Base-by-base conservation (phyloP, 1,284 basidiomycete genomes). In the Grifola frondosa region DNA sequence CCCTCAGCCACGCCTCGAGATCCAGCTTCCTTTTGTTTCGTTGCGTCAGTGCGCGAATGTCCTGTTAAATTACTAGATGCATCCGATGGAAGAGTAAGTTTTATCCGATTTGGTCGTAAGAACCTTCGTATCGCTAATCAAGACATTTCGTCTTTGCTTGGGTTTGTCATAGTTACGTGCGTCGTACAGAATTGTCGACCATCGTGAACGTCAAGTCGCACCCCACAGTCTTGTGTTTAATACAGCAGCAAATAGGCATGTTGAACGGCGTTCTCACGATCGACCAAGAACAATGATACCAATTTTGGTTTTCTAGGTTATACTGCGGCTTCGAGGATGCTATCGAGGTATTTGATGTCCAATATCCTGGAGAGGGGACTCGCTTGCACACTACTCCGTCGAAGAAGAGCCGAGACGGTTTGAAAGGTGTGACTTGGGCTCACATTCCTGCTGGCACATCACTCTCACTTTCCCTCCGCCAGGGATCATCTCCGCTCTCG, bases 261-360 rank as follows among this genome's bases (percentile, higher is more conserved):
- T 57, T 22, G 21, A 35, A 33, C 6, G 16, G 22, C 21, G 29
- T 36, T 16, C 34, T n/a, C n/a, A n/a, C n/a, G n/a, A n/a, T 17
- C 20, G 4, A 19, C 22, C 17, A 23, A 11, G 9, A 33, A 16
- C 6, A 12, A 22, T 23, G 13, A 7, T 30, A n/a, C 32, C 39
- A 19, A n/a, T 42, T 24, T 17, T 19, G n/a, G 20, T 17, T 9
- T 26, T 25, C 10, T 47, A 94, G 91, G 50, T 64, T 96, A 4
- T 96, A 94, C 61, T 94, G 92, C 60, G 92, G 93, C 0, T 91
- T 88, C 46, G 88, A 94, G 64, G 81, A 87, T 49, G 87, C 91
- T 0, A 88, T 97, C 42, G 93, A 97, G 63, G 76, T 94, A 6
- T 91, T 96, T 56, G 88, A 95, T 56, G 65, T 96, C 9, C 70